Percentiles rank a stretch among this genome's conserved stretches.
These are phyloP conservation scores for Lactifluus pinguis DNA, from an alignment of 768 basidiomycete species.

Conservation along the genomic window DNA sequence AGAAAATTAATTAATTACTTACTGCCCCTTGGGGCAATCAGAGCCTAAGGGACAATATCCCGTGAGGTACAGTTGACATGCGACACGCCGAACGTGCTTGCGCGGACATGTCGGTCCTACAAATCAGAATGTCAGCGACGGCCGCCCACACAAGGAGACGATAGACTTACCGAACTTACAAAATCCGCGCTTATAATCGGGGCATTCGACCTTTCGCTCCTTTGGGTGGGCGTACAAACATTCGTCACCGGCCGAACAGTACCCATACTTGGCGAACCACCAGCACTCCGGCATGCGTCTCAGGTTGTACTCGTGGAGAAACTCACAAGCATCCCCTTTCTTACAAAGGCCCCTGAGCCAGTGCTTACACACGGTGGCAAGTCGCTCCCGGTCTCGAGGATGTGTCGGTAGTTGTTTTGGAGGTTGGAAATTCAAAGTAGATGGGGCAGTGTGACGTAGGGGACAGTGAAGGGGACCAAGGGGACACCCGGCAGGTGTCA, in stretches of 20 bases:
- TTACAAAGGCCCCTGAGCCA: constrained; percentile 98
- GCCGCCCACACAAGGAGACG: constrained; percentile 3
- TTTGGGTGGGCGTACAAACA: constrained; percentile 95
- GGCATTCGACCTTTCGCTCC: constrained; percentile 85
- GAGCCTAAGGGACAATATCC: constrained; percentile 90
- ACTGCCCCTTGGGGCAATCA: constrained; percentile 87
- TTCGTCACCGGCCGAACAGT: constrained; percentile 94
- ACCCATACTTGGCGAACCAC: constrained; percentile 98
- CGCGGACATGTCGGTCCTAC: constrained; percentile 80
- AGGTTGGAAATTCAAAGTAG: constrained; percentile 82
- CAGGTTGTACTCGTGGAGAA: constrained; percentile 97
- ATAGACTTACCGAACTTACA: constrained; percentile 73
- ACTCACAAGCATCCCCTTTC: constrained; percentile 96
- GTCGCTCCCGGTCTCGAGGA: constrained; percentile 72
- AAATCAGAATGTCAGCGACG: constrained; percentile 9
- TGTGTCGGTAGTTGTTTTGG: constrained; percentile 75
- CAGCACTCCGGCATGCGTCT: constrained; percentile 98
- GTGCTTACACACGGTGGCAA: constrained; percentile 96
- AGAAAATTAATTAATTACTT: constrained; percentile 28
- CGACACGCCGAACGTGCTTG: constrained; percentile 86
- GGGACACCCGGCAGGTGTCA: constrained; percentile 80
- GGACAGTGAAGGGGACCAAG: constrained; percentile 90
- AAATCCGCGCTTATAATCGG: constrained; percentile 92
- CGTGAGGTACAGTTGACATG: constrained; percentile 84
- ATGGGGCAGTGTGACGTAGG: constrained; percentile 83